Evolutionary conservation across 2,329 filamentous ascomycete genomes (phyloP).

Genomic region (Penicillium frequentans): DNA sequence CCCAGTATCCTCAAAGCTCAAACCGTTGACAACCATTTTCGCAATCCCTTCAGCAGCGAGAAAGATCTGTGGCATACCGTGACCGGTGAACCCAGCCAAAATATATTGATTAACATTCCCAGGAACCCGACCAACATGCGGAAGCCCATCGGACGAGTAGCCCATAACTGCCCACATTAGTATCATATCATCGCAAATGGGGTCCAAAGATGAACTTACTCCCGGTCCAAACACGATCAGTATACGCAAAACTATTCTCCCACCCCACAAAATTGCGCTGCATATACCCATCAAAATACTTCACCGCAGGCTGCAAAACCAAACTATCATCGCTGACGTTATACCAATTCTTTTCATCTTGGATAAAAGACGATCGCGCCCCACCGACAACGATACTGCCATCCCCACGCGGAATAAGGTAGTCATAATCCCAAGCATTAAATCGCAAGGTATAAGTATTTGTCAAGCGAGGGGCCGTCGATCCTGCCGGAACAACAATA

Average conservation of each 20-base stretch:
- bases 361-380: constrained; percentile 49
- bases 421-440: constrained; percentile 60
- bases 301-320: constrained; percentile 47
- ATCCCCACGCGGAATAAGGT: constrained; percentile 62
- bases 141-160: constrained; percentile 51
- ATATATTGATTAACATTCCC: constrained; percentile 53
- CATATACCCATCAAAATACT: constrained; percentile 43
- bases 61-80: constrained; percentile 66
- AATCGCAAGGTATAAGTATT: constrained; percentile 64
- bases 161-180: constrained; percentile 48
- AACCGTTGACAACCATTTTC: constrained; percentile 49
- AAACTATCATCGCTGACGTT: constrained; percentile 46
- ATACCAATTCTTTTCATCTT: constrained; percentile 46
- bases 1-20: constrained; percentile 26
- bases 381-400: constrained; percentile 63
- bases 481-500: constrained; percentile 26
- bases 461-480: constrained; percentile 28
- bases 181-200: not conserved
- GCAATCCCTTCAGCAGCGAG: constrained; percentile 60
- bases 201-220: constrained; percentile 24
- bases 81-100: constrained; percentile 63
- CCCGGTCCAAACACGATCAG: constrained; percentile 36
- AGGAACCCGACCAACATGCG: constrained; percentile 54
- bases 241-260: constrained; percentile 34
- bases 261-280: constrained; percentile 38